Percentiles rank a stretch among this genome's conserved stretches.
phyloP scores from a whole-genome alignment of 768 basidiomycete genomes.

The Asterophora lycoperdoides region DNA sequence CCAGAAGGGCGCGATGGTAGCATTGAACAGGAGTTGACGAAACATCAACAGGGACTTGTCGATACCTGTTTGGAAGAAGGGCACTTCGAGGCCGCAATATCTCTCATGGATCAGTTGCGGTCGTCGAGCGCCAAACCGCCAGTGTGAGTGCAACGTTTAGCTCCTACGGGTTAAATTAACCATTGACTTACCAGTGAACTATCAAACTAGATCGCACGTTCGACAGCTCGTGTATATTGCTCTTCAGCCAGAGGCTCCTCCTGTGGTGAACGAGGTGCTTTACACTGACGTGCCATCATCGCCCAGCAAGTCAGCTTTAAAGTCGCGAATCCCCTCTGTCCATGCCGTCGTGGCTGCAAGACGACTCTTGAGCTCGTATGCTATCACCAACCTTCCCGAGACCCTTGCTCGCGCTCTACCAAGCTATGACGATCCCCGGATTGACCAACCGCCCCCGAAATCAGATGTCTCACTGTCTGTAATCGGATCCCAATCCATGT shows the following conservation, averaged over 20 bases:
- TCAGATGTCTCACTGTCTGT: conserved; percentile 42
- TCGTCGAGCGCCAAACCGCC: conserved; percentile 54
- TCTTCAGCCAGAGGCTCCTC: conserved; percentile 48
- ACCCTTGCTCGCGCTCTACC: conserved; percentile 55
- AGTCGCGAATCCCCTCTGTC: conserved; percentile 36
- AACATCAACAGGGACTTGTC: conserved; percentile 51
- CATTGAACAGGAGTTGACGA: conserved; percentile 42
- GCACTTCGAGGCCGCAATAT: conserved; percentile 67
- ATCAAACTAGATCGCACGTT: conserved; percentile 48
- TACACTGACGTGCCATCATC: conserved; percentile 32
- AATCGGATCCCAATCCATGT: conserved; percentile 50
- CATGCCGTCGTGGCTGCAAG: conserved; percentile 48
- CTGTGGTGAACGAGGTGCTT: conserved; percentile 20
- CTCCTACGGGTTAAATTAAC: not conserved
- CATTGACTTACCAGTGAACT: not conserved
- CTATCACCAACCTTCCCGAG: conserved; percentile 51
- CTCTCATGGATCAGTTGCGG: conserved; percentile 57
- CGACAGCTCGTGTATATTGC: conserved; percentile 67
- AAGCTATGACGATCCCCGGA: conserved; percentile 31
- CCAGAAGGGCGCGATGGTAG: conserved; percentile 9
- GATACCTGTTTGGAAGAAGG: conserved; percentile 76
- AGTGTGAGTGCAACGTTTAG: conserved; percentile 37
- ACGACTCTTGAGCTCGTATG: conserved; percentile 50
- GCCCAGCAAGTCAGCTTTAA: conserved; percentile 45
- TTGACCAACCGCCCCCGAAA: conserved; percentile 11